A percentile compares a stretch with the other conserved stretches of the same genome.
Evolutionary conservation across 2,329 filamentous ascomycete genomes (phyloP).

Genomic region (Aspergillus texensis): DNA sequence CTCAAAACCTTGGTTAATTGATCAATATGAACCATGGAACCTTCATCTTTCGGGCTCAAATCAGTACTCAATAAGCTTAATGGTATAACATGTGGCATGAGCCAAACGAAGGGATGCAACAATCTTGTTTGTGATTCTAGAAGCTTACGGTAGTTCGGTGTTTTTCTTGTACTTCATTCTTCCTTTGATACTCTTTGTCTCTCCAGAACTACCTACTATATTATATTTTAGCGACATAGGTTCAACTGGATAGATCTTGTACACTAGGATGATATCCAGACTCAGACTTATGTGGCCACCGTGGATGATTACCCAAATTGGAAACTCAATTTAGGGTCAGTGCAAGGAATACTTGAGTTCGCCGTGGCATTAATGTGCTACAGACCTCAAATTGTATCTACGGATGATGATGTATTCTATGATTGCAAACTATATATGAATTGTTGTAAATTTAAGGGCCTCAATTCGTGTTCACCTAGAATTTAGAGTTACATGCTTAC

Average conservation of each 20-base stretch:
- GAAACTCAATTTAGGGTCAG: not conserved
- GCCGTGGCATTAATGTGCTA: not conserved
- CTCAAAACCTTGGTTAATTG: not conserved
- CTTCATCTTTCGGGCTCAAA: not conserved
- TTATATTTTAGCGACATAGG: not conserved
- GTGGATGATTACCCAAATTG: not conserved
- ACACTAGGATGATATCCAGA: not conserved
- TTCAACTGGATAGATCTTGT: not conserved
- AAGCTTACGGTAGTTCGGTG: not conserved
- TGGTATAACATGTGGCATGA: not conserved
- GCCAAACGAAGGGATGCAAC: not conserved
- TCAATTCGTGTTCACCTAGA: not conserved
- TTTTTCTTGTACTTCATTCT: not conserved
- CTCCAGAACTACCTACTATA: not conserved
- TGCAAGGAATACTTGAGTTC: not conserved
- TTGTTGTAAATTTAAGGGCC: not conserved
- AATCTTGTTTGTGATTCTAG: too few relatives aligned
- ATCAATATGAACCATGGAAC: not conserved
- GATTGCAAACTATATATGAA: not conserved
- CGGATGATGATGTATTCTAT: not conserved
- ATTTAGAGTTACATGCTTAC: not conserved
- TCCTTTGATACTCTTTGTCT: not conserved
- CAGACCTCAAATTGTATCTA: not conserved
- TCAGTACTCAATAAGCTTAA: not conserved
- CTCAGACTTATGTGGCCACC: not conserved